Evolutionary conservation across 148 eudicot genomes (phyloP), one percentile per base, ranked within the genome.

Genomic region (Vaccinium myrtillus): DNA sequence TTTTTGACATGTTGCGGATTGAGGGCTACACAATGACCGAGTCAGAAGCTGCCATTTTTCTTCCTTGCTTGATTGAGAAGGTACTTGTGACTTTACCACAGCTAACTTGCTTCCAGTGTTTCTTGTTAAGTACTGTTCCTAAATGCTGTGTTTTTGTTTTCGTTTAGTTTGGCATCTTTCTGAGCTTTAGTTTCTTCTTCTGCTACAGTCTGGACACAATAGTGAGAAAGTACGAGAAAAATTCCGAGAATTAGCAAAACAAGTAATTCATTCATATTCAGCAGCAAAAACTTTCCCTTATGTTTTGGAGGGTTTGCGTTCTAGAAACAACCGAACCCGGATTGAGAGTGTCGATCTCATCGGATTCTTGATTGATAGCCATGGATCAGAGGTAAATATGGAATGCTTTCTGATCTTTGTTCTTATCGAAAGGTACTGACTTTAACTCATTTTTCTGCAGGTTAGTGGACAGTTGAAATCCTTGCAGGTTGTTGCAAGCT

Each of bases 31-130:
- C 88, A 18, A 87, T 97, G 89, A 97, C 96, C 25, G 99, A 97
- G 85, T 90, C 99, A 25, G 99, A 97, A 86, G 98, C 98, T 32
- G 86, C 98, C 46, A 91, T 95, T 73, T 97, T 97, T 88, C 91
- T 97, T 83, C 99, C 98, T 69, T 91, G 96, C 88, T 91, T 97
- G 83, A 86, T 93, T 77, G 98, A 97, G 87, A 97, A 97, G 99
- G 99, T 97, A 85, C 48, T 30, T 30, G 43, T 43, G 30, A 54
- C 43, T 53, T 11, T n/a, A 0, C 18, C 79, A 2, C 30, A 48
- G 55, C 78, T 43, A 30, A 77, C 36, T 27, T 25, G 81, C 32
- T 25, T 15, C 79, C 46, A 78, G 14, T 51, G 49, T 76, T 76
- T 15, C 79, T 49, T 81, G 76, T 65, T 48, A n/a, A 75, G 32